phyloP scores from a whole-genome alignment of 805 yeast genomes.

The Yarrowia divulgata region DNA sequence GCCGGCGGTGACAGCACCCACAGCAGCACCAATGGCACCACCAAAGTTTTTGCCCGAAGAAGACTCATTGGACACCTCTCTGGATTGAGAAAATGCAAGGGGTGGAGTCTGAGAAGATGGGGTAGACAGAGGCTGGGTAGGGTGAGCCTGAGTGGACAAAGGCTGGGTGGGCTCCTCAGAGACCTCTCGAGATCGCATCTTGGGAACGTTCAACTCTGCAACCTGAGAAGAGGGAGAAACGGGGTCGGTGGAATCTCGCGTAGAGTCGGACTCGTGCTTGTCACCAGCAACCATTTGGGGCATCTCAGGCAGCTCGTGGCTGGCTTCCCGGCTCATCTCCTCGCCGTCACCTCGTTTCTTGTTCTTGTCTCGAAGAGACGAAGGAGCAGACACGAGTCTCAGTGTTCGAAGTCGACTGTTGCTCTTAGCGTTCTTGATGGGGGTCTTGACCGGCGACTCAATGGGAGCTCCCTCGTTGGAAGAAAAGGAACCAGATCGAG shows the following conservation, averaged over 20 bases:
- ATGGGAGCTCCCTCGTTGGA: conserved; percentile 10
- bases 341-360: neutral
- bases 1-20: conserved; percentile 15
- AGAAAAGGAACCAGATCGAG: conserved; percentile 24
- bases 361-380: conserved; percentile 28
- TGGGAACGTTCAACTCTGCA: conserved; percentile 14
- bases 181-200: conserved; percentile 1
- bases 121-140: neutral
- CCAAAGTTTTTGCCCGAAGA: neutral
- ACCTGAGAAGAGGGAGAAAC: neutral
- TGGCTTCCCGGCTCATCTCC: conserved; percentile 2
- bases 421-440: conserved; percentile 9
- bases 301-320: neutral
- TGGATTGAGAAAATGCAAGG: neutral
- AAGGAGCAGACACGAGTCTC: conserved; percentile 29
- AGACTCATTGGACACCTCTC: neutral
- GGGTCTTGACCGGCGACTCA: conserved; percentile 25
- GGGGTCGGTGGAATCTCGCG: neutral
- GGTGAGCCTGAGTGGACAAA: neutral
- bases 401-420: conserved; percentile 32
- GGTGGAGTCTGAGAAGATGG: neutral
- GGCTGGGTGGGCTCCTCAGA: neutral
- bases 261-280: neutral
- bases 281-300: neutral
- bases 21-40: conserved; percentile 19